Conservation (phyloP, 1,139 yeast genomes). For the Yamadazyma aaseri region DNA sequence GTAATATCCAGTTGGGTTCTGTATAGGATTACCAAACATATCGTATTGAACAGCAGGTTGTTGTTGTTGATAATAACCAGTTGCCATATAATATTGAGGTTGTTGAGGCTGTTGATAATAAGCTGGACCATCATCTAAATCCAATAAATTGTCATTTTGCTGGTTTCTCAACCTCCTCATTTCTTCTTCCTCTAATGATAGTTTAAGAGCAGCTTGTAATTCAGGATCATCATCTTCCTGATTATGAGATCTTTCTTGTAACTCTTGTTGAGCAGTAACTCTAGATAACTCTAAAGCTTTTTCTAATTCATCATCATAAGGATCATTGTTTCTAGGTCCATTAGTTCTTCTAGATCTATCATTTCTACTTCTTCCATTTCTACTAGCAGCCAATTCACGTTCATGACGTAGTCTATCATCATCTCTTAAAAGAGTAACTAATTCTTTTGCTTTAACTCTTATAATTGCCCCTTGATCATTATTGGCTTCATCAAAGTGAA, state of each 20-base stretch:
- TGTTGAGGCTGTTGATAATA: slow-evolving; percentile 33
- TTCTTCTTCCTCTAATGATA: slow-evolving; percentile 88
- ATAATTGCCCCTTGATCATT: slow-evolving; percentile 88
- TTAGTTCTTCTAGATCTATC: slow-evolving; percentile 19
- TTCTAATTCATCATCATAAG: slow-evolving; percentile 79
- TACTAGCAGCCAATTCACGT: slow-evolving; percentile 48
- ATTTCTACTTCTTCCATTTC: slow-evolving; percentile 11
- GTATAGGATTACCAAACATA: slow-evolving; percentile 78
- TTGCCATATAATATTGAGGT: slow-evolving; percentile 29
- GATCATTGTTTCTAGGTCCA: slow-evolving; percentile 22
- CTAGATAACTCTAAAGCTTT: slow-evolving; percentile 81
- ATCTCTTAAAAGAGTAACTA: slow-evolving; percentile 75
- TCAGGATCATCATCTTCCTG: slow-evolving; percentile 64
- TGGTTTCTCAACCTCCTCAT: slow-evolving; percentile 53
- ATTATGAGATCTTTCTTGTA: slow-evolving; percentile 16
- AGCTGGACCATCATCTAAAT: slow-evolving; percentile 44
- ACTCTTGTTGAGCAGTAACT: slow-evolving; percentile 82
- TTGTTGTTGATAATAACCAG: slow-evolving; percentile 24
- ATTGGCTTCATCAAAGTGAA: slow-evolving; percentile 75
- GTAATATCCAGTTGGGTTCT: slow-evolving; percentile 51
- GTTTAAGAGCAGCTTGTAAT: slow-evolving; percentile 74
- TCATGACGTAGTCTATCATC: slow-evolving; percentile 81
- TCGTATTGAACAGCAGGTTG: slow-evolving; percentile 46
- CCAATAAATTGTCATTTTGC: slow-evolving; percentile 53
- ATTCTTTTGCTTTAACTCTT: slow-evolving; percentile 88